Evolutionary conservation across 2,329 filamentous ascomycete genomes (phyloP).

Genomic region (Phialophora macrospora): DNA sequence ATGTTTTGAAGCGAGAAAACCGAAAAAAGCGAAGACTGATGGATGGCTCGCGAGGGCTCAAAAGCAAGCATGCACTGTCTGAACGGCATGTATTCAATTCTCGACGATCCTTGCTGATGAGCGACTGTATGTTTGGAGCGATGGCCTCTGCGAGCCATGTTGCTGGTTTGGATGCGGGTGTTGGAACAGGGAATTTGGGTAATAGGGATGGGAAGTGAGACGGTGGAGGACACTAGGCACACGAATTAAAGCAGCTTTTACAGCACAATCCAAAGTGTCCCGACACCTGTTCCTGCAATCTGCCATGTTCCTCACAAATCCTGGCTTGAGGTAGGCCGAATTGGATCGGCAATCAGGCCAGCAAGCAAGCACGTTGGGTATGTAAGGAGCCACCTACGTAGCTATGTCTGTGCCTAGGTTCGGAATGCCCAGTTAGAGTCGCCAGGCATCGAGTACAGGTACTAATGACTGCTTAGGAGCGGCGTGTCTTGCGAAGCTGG

Average conservation of each 20-base stretch:
- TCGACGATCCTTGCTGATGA: conserved; percentile 21
- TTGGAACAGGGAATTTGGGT: background rate
- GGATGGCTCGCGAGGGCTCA: conserved; percentile 24
- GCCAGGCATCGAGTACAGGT: too few relatives aligned
- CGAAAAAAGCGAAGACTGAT: background rate
- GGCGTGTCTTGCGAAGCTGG: too few relatives aligned
- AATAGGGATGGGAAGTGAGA: conserved; percentile 1
- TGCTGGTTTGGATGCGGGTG: background rate
- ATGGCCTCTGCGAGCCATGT: background rate
- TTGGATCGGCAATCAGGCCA: too few relatives aligned
- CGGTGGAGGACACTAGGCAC: background rate
- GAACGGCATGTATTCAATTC: conserved; percentile 19
- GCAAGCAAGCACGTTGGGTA: too few relatives aligned
- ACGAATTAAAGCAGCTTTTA: background rate
- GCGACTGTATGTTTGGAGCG: conserved; percentile 2
- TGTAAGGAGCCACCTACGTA: too few relatives aligned
- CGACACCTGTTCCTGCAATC: background rate
- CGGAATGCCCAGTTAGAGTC: too few relatives aligned
- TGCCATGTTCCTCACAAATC: background rate
- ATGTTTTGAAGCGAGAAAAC: conserved; percentile 1
- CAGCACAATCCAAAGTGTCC: background rate
- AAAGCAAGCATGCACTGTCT: conserved; percentile 11
- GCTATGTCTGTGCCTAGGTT: too few relatives aligned
- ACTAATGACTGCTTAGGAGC: too few relatives aligned
- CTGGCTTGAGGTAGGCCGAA: too few relatives aligned